Base-by-base conservation (phyloP, 805 yeast genomes). In the Candida suzukii region DNA sequence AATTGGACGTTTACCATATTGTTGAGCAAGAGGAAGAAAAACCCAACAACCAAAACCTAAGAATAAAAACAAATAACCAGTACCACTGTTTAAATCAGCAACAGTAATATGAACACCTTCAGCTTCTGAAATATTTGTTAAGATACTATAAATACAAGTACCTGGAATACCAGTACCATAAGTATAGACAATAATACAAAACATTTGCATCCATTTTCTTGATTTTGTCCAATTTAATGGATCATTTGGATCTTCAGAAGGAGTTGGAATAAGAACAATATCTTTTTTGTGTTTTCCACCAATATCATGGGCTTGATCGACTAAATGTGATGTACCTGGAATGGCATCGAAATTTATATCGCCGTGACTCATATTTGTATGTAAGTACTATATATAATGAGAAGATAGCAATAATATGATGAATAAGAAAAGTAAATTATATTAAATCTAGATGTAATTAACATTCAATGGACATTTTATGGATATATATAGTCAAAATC, bases 241-340 rank as follows among this genome's bases (percentile, higher is more conserved):
- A 51, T 82, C 88, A 48, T 80, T 75, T 8, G 86, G 83, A 46
- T 80, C 79, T 39, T 71, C 76, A 0, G 83, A 71, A 2, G 88
- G 88, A 10, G 75, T 74, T 26, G 88, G 88, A 35, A 77, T 71
- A 35, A 80, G 61, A 12, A 81, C 73, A 44, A 79, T 70, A 10
- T 57, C 49, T 24, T 56, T 50, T 1, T 40, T 43, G 2, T 52
- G 53, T 8, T 33, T 35, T 8, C 32, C 44, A 4, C 35, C 43
- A 21, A 37, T 17, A 3, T 31, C 16, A 8, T 30, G 27, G 12
- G 63, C 67, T 13, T 64, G 19, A 47, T 72, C 79, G 31, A 76
- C 72, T 26, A 76, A 59, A 40, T 70, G 72, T 17, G 70, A 58
- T 9, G 78, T 73, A 10, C 81, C 81, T 5, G 80, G 80, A 20